Evolutionary conservation across 1,284 basidiomycete genomes (phyloP).

Genomic region (Ceratobasidium sp.): DNA sequence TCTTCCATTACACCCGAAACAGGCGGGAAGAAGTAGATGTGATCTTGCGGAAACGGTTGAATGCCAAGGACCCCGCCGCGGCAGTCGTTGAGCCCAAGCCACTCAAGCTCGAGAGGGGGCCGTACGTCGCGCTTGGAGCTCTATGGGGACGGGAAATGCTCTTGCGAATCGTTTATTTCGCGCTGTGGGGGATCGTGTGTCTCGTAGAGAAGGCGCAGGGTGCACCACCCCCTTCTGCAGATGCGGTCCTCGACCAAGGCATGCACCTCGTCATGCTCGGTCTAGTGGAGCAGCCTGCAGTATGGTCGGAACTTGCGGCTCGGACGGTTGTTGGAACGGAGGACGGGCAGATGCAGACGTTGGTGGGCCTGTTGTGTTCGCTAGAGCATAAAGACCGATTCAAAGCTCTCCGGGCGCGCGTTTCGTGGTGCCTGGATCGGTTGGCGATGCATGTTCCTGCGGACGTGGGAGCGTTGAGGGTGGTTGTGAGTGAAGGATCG

Average conservation of each 20-base stretch:
- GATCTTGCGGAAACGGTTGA: constrained; percentile 74
- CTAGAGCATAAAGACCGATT: constrained; percentile 81
- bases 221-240: constrained; percentile 72
- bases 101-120: constrained; percentile 71
- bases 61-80: constrained; percentile 71
- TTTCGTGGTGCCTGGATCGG: constrained; percentile 77
- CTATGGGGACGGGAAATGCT: constrained; percentile 75
- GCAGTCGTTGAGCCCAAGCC: constrained; percentile 80
- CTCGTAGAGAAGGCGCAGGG: constrained; percentile 62
- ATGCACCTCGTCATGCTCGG: constrained; percentile 88
- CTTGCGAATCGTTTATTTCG: constrained; percentile 80
- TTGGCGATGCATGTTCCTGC: constrained; percentile 66
- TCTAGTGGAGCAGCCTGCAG: constrained; percentile 70
- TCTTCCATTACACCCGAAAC: constrained; percentile 95
- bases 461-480: constrained; percentile 65
- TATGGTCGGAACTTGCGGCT: constrained; percentile 70
- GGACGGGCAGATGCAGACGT: constrained; percentile 60
- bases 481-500: constrained; percentile 52
- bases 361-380: constrained; percentile 78
- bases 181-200: constrained; percentile 71
- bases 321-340: constrained; percentile 62
- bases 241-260: constrained; percentile 89
- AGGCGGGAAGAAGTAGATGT: constrained; percentile 94
- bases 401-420: constrained; percentile 73
- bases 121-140: constrained; percentile 69